Evolutionary conservation across 139 green algal genomes (phyloP).

Genomic region (Mesostigma viride): DNA sequence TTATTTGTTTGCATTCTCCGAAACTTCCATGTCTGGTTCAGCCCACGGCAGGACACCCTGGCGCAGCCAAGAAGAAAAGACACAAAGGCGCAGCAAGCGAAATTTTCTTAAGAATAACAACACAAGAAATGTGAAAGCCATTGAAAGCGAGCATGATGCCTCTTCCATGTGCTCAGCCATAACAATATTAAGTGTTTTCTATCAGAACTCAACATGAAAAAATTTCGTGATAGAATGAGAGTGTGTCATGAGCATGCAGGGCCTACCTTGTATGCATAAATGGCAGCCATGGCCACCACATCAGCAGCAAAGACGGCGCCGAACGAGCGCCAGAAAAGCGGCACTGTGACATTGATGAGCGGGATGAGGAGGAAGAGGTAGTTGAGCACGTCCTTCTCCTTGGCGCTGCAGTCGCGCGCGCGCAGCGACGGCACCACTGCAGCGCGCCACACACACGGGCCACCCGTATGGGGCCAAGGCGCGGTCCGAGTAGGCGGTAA

Average conservation of each 20-base stretch:
- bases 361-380: conserved; percentile 85
- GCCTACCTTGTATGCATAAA: conserved; percentile 27
- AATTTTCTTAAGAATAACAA: not conserved
- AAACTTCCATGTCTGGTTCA: too few species aligned
- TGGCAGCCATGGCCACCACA: conserved; percentile 48
- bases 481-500: too few species aligned
- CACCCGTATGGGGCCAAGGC: too few species aligned
- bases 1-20: too few species aligned
- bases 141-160: not conserved
- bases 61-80: conserved; percentile 7
- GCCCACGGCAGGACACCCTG: too few species aligned
- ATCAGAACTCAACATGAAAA: not conserved
- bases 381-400: conserved; percentile 95
- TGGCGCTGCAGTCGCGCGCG: conserved; percentile 71
- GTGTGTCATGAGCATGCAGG: not conserved
- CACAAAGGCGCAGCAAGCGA: not conserved
- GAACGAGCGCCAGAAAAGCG: conserved; percentile 88
- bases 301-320: conserved; percentile 79
- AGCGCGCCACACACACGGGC: not conserved
- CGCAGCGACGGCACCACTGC: conserved; percentile 69
- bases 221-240: not conserved
- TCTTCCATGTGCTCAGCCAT: not conserved
- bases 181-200: not conserved
- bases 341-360: conserved; percentile 82
- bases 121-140: not conserved